These are phyloP conservation scores for Colletotrichum camelliae DNA, from an alignment of 2,329 filamentous ascomycete genomes.

Conservation along the genomic window DNA sequence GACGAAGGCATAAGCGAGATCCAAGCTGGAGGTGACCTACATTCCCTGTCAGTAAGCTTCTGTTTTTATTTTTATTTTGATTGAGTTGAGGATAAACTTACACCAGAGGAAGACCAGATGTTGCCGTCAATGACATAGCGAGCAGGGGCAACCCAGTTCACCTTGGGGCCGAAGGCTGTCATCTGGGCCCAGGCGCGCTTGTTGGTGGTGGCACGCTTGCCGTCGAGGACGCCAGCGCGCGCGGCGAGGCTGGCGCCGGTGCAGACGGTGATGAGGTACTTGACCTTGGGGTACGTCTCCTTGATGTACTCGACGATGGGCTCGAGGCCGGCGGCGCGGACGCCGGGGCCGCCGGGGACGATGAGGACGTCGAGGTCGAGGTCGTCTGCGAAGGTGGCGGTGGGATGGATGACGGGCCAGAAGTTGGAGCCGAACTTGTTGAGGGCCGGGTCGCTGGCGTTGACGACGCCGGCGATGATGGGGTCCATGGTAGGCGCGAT, in stretches of 20 bases:
- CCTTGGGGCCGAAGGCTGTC: slow-evolving; percentile 50
- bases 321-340: slow-evolving; percentile 35
- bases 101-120: slow-evolving; percentile 69
- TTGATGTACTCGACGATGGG: slow-evolving; percentile 46
- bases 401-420: slow-evolving; percentile 41
- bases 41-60: neutral
- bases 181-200: slow-evolving; percentile 61
- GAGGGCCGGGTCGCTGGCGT: slow-evolving; percentile 22
- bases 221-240: slow-evolving; percentile 63
- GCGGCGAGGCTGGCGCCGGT: slow-evolving; percentile 68
- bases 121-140: slow-evolving; percentile 71
- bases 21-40: slow-evolving; percentile 40
- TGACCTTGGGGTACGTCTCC: slow-evolving; percentile 49
- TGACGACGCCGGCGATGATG: slow-evolving; percentile 38
- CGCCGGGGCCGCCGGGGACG: slow-evolving; percentile 68
- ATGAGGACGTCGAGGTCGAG: slow-evolving; percentile 67
- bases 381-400: slow-evolving; percentile 57
- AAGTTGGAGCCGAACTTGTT: slow-evolving; percentile 40
- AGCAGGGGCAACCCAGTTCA: slow-evolving; percentile 66
- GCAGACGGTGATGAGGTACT: slow-evolving; percentile 69
- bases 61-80: neutral
- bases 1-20: slow-evolving; percentile 42
- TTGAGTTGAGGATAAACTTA: slow-evolving; percentile 28
- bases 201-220: slow-evolving; percentile 68
- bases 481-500: slow-evolving; percentile 46